Evolutionary conservation across 2,329 filamentous ascomycete species (phyloP).

Genomic region (Boeremia exigua): DNA sequence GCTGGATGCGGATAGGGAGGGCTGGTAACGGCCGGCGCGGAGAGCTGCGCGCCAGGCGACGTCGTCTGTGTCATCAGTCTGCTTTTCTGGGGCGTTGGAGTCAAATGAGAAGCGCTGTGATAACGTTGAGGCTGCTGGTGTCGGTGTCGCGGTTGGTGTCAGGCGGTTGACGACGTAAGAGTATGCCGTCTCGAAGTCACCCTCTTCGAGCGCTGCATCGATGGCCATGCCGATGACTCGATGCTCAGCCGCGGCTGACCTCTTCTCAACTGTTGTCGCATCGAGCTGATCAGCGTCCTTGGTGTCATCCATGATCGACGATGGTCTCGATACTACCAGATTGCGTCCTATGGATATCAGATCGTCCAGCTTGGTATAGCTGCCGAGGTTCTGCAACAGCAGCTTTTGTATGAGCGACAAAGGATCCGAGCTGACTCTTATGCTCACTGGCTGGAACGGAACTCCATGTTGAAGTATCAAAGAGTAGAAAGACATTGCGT

Average conservation of each 20-base stretch:
- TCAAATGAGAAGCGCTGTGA: conserved; percentile 33
- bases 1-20: conserved; percentile 36
- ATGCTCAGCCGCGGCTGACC: conserved; percentile 60
- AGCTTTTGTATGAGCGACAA: conserved; percentile 75
- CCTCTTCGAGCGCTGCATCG: conserved; percentile 74
- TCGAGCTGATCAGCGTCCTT: conserved; percentile 56
- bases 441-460: conserved; percentile 77
- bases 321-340: conserved; percentile 58
- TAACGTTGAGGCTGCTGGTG: conserved; percentile 30
- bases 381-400: conserved; percentile 75
- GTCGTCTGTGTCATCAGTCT: conserved; percentile 58
- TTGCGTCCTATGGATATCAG: conserved; percentile 72
- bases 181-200: conserved; percentile 86
- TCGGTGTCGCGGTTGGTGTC: conserved; percentile 35
- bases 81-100: conserved; percentile 12
- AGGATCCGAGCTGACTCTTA: conserved; percentile 78
- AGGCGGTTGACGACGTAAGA: conserved; percentile 80
- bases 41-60: conserved; percentile 82
- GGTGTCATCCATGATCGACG: conserved; percentile 47
- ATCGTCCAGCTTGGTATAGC: conserved; percentile 77
- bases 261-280: conserved; percentile 31
- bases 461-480: conserved; percentile 80
- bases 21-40: conserved; percentile 75
- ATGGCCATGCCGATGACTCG: conserved; percentile 82
- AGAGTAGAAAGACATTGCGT: conserved; percentile 76